A percentile compares a stretch with the other conserved stretches of the same genome.
Conservation (phyloP, 495 filamentous ascomycete species). For the Gamarada debralockiae region DNA sequence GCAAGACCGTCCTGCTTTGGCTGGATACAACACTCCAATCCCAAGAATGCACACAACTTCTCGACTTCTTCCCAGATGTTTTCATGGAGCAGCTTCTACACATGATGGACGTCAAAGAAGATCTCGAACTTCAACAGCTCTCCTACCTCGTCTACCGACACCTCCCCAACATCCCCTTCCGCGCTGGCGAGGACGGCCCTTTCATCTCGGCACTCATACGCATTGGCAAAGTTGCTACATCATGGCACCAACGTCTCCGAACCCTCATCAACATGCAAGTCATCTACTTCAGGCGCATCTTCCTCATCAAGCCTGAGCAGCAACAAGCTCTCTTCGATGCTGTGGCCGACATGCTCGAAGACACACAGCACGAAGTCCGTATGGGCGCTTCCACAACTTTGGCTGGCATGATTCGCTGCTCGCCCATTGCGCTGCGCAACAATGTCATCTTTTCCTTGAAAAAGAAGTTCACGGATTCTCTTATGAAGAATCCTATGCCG, state of each 20-base stretch:
- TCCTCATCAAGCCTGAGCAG: conserved; percentile 75
- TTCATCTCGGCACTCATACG: conserved; percentile 85
- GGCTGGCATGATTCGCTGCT: conserved; percentile 97
- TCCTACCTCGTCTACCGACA: conserved; percentile 98
- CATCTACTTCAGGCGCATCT: conserved; percentile 95
- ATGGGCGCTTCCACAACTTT: conserved; percentile 88
- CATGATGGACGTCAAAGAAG: conserved; percentile 99
- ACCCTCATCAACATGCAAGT: conserved; percentile 99
- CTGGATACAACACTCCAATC: conserved; percentile 87
- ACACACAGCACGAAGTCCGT: conserved; percentile 89
- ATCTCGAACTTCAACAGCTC: conserved; percentile 89
- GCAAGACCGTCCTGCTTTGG: conserved; percentile 95
- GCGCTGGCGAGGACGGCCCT: conserved; percentile 72
- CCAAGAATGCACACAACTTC: conserved; percentile 87
- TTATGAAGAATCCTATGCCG: conserved; percentile 79
- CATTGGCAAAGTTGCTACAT: conserved; percentile 78
- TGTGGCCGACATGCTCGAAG: conserved; percentile 89
- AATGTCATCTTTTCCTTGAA: conserved; percentile 72
- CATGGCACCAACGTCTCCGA: conserved; percentile 97
- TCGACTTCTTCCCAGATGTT: conserved; percentile 83
- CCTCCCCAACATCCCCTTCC: conserved; percentile 92
- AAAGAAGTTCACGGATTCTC: conserved; percentile 69
- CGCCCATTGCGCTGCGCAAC: conserved; percentile 74
- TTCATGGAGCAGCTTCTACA: conserved; percentile 91
- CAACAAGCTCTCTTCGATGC: conserved; percentile 81